These are phyloP conservation scores for Penicillium fuscoglaucum DNA, from an alignment of 2,329 filamentous ascomycete genomes.

Conservation along the genomic window DNA sequence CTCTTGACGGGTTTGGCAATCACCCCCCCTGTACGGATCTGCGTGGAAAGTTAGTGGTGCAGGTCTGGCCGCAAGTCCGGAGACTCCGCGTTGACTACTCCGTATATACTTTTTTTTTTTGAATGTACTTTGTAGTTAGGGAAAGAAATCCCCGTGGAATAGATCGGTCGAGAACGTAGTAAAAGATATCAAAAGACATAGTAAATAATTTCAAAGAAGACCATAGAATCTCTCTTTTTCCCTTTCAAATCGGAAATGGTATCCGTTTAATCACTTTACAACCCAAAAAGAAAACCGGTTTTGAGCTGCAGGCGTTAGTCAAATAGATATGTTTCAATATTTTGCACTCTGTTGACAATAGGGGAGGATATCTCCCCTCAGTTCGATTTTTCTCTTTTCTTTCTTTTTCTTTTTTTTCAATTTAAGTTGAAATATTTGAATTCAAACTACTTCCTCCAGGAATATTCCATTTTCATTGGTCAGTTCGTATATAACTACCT, in stretches of 20 bases:
- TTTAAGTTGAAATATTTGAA: not conserved
- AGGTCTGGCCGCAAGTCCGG: slow-evolving; percentile 1
- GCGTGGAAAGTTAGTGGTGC: not conserved
- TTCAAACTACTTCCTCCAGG: not conserved
- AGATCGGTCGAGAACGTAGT: not conserved
- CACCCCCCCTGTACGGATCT: slow-evolving; percentile 1
- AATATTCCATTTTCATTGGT: not conserved
- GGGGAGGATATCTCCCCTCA: not conserved
- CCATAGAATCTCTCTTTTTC: no score
- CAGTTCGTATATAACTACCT: not conserved
- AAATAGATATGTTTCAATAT: not conserved
- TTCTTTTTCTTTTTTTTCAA: not conserved
- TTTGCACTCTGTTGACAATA: no score
- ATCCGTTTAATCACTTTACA: not conserved
- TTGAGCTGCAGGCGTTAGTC: not conserved
- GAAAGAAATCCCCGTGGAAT: not conserved
- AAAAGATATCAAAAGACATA: no score
- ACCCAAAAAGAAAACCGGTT: not conserved
- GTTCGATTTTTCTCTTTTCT: not conserved
- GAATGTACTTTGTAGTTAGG: not conserved
- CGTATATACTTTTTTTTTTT: not conserved
- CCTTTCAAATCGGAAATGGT: not conserved
- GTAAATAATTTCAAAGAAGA: no score
- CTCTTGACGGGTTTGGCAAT: not conserved
- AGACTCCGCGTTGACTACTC: not conserved